phyloP scores from a whole-genome alignment of 768 basidiomycete genomes.

The Boletus tylopilopsis region DNA sequence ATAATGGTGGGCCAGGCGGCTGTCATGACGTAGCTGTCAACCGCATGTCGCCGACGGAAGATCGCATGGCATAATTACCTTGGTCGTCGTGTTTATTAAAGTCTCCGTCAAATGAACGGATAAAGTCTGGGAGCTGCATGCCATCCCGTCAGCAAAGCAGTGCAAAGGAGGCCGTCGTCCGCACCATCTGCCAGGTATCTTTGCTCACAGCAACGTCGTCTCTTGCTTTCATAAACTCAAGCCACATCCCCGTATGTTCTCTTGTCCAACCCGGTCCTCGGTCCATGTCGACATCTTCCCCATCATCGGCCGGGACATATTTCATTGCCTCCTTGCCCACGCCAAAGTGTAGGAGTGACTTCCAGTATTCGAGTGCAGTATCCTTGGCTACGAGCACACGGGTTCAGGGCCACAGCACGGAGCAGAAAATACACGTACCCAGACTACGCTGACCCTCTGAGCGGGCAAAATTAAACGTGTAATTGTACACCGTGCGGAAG shows the following conservation, averaged over 20 bases:
- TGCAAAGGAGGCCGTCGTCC: conserved; percentile 20
- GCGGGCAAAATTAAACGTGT: conserved; percentile 78
- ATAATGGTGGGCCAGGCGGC: conserved; percentile 87
- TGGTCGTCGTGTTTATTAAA: conserved; percentile 75
- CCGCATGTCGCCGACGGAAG: neutral
- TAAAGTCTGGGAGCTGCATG: conserved; percentile 71
- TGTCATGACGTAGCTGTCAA: conserved; percentile 26
- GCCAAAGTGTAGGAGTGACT: conserved; percentile 69
- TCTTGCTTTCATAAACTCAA: conserved; percentile 63
- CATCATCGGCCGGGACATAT: conserved; percentile 38
- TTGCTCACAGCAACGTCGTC: conserved; percentile 78
- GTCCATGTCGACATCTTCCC: conserved; percentile 44
- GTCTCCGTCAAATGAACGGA: conserved; percentile 67
- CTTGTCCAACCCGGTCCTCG: conserved; percentile 54
- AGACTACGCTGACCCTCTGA: conserved; percentile 76
- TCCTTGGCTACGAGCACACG: conserved; percentile 48
- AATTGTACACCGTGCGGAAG: conserved; percentile 75
- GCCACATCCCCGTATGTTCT: conserved; percentile 69
- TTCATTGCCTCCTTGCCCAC: conserved; percentile 62
- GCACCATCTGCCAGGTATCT: conserved; percentile 86
- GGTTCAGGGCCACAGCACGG: neutral
- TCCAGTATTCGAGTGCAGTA: conserved; percentile 74
- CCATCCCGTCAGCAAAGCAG: conserved; percentile 5
- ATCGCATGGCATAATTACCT: conserved; percentile 41
- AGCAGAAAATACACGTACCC: conserved; percentile 40